These are phyloP conservation scores for Tricholoma hemisulphureum DNA, from an alignment of 768 basidiomycete species.

Conservation along the genomic window DNA sequence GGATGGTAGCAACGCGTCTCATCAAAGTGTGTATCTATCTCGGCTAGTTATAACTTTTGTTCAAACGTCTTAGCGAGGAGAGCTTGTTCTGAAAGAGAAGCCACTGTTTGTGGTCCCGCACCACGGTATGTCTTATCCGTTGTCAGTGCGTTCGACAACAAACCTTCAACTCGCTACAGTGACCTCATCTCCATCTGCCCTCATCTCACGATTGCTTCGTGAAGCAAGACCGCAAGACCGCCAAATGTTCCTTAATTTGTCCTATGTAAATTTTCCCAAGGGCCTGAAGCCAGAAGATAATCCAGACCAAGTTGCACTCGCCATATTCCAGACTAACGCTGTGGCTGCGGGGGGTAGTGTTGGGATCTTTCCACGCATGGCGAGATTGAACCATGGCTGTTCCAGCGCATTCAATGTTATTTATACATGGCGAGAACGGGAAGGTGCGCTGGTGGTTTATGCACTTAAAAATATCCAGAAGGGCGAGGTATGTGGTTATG, in stretches of 20 bases:
- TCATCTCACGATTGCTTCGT: slow-evolving; percentile 39
- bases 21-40: slow-evolving; percentile 40
- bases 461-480: slow-evolving; percentile 52
- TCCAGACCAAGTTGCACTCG: slow-evolving; percentile 50
- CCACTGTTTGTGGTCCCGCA: slow-evolving; percentile 54
- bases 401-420: slow-evolving; percentile 66
- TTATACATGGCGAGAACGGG: slow-evolving; percentile 56
- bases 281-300: slow-evolving; percentile 35
- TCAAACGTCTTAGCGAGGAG: slow-evolving; percentile 45
- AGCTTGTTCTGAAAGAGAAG: slow-evolving; percentile 52
- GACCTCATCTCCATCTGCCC: slow-evolving; percentile 41
- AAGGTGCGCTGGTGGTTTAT: slow-evolving; percentile 51
- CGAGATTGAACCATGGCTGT: slow-evolving; percentile 68
- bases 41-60: not conserved
- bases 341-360: slow-evolving; percentile 51
- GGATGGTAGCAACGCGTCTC: slow-evolving; percentile 48
- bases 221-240: slow-evolving; percentile 32
- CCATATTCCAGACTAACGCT: slow-evolving; percentile 68
- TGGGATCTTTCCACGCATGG: slow-evolving; percentile 68
- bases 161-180: slow-evolving; percentile 29
- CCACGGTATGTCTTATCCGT: slow-evolving; percentile 37
- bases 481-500: slow-evolving; percentile 43
- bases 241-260: slow-evolving; percentile 51
- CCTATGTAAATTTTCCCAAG: slow-evolving; percentile 52
- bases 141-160: not conserved